phyloP scores from a whole-genome alignment of 2,329 filamentous ascomycete species.

The Zarea fungicola region DNA sequence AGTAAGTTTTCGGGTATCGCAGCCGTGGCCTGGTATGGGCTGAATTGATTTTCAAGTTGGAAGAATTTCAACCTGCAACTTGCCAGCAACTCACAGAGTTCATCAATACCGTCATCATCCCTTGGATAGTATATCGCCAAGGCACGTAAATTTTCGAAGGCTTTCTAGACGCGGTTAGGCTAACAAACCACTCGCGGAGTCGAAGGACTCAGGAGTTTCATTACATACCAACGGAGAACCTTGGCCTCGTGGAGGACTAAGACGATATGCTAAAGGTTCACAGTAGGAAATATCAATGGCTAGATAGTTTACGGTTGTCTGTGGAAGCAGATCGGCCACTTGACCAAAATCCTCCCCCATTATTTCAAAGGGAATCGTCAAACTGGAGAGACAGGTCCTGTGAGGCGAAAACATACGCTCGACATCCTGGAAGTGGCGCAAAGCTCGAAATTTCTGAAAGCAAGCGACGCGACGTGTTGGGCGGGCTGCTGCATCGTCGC shows the following conservation, averaged over 20 bases:
- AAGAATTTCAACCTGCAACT: neutral
- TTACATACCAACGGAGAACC: neutral
- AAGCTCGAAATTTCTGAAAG: neutral
- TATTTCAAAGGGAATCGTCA: conserved; percentile 1
- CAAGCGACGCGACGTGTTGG: neutral
- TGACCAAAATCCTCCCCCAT: neutral
- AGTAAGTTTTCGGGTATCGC: neutral
- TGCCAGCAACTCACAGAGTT: neutral
- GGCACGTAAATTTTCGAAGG: neutral
- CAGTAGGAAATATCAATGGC: neutral
- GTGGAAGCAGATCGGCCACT: neutral
- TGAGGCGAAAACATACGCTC: neutral
- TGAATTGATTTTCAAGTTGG: neutral
- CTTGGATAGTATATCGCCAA: neutral
- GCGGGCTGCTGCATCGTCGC: neutral
- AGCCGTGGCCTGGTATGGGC: neutral
- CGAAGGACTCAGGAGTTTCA: neutral
- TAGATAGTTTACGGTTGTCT: neutral
- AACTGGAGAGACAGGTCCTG: neutral
- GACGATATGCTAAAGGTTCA: neutral
- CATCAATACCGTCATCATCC: neutral
- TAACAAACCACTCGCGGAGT: neutral
- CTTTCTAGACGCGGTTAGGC: neutral
- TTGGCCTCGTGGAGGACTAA: neutral
- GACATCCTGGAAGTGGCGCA: neutral